Base-by-base conservation (phyloP, 2,329 filamentous ascomycete genomes). In the Myriangium duriaei region DNA sequence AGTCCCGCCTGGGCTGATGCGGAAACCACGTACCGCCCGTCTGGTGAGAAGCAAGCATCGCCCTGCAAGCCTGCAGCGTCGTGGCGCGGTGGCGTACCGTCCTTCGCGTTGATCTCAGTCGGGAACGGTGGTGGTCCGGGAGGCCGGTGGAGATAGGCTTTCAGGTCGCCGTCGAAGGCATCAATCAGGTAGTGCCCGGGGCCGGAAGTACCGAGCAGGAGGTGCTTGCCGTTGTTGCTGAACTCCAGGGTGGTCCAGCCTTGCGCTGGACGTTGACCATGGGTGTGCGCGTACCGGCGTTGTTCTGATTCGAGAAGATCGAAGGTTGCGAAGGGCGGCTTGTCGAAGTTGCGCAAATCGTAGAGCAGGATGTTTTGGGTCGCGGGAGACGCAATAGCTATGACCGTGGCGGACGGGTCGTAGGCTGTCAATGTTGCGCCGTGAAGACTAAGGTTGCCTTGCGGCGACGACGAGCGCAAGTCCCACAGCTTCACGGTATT, bases 241-340 rank as follows among this genome's bases (percentile, higher is more conserved):
- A 98, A 96, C 51, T 94, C 86, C 30, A 98, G 69, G 49, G 81
- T 86, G 1, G 83, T 91, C 91, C 91, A 98, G 9, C 79, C 79
- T 29, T 52, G 48, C 6, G 48, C 55, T 4, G 43, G 44, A 37
- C 70, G 71, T 43, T 73, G 64, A 1, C 71, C 60, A 36, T 47
- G 66, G 34, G 61, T 68, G 31, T 62, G 67, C 33, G 59, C 63
- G 28, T 58, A 71, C 44, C 57, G 68, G 50, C 60, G 55, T n/a
- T n/a, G n/a, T 48, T 81, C 76, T 33, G 78, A 71, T 4, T 79
- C 74, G 15, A 76, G 61, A 11, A 96, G 66, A 52, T 96, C 88
- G 51, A 96, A 91, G 6, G 74, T 81, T 9, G 79, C 72, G 52
- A 98, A 92, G 0, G 91, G 91, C 4, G 81, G 76, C 58, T 91